These are phyloP conservation scores for Pythium chondricola DNA, from an alignment of 352 stramenopile genomes.

Conservation along the genomic window DNA sequence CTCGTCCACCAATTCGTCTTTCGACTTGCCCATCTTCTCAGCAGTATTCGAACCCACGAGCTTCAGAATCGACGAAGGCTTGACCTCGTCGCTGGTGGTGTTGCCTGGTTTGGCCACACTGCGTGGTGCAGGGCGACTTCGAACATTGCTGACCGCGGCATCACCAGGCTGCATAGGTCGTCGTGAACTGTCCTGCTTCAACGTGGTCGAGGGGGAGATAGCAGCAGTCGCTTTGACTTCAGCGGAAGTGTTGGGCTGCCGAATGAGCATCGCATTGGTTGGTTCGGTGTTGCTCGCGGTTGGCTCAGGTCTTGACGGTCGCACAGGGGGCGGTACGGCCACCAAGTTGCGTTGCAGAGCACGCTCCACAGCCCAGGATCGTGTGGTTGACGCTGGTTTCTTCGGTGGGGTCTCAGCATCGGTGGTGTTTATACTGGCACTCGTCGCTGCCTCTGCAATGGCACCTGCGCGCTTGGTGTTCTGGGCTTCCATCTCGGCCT, in stretches of 20 bases:
- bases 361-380: slow-evolving; percentile 54
- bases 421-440: too few relatives aligned
- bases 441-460: too few relatives aligned
- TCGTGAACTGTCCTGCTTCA: neutral
- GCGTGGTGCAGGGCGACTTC: too few relatives aligned
- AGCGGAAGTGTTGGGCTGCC: too few relatives aligned
- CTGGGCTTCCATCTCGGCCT: slow-evolving; percentile 71
- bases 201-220: too few relatives aligned
- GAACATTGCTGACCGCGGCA: too few relatives aligned
- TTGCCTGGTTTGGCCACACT: neutral
- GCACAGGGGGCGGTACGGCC: slow-evolving; percentile 31
- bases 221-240: too few relatives aligned
- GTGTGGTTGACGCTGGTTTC: slow-evolving; percentile 12
- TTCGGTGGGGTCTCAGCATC: neutral
- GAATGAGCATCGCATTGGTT: neutral
- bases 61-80: slow-evolving; percentile 50
- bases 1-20: slow-evolving; percentile 48
- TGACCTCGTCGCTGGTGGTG: slow-evolving; percentile 1
- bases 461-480: slow-evolving; percentile 25
- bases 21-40: slow-evolving; percentile 35
- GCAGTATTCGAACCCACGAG: slow-evolving; percentile 27
- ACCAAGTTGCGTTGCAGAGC: slow-evolving; percentile 39
- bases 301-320: slow-evolving; percentile 8
- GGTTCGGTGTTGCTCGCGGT: neutral
- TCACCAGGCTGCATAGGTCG: too few relatives aligned